Percentiles rank a stretch among this genome's conserved stretches.
Conservation (phyloP, 495 filamentous ascomycete genomes). For the Eremomyces bilateralis region DNA sequence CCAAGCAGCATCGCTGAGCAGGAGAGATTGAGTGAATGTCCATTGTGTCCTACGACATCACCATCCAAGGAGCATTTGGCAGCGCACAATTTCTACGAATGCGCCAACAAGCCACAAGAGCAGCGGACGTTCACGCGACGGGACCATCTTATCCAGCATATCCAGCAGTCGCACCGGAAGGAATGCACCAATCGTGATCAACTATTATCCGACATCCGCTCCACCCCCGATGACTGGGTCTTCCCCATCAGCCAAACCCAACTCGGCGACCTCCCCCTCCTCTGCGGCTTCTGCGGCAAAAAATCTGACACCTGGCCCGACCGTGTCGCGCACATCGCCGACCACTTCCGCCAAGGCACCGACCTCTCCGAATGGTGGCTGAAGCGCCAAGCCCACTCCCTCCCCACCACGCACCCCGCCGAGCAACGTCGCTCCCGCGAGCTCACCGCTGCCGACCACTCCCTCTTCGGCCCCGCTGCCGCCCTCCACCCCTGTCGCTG, state of each 20-base stretch:
- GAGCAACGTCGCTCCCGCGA: no score
- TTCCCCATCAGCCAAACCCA: neutral
- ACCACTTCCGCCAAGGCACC: neutral
- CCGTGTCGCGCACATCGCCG: neutral
- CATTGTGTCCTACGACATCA: neutral
- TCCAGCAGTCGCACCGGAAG: neutral
- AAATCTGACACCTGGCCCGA: neutral
- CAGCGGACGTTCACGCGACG: neutral
- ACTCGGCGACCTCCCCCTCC: neutral
- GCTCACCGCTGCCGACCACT: conserved; percentile 15
- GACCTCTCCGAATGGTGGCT: neutral
- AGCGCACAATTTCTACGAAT: neutral
- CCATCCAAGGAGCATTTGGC: neutral
- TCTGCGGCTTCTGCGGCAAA: neutral
- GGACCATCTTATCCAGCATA: neutral
- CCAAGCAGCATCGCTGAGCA: neutral
- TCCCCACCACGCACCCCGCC: no score
- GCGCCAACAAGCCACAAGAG: neutral
- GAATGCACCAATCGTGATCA: neutral
- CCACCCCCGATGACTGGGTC: neutral
- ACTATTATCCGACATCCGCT: neutral
- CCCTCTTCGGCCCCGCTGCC: conserved; percentile 11
- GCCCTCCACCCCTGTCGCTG: conserved; percentile 13
- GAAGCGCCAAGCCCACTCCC: no score
- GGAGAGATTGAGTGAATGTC: neutral